Conservation (phyloP, 169 alveolate genomes). For the Plasmodium chabaudi region DNA sequence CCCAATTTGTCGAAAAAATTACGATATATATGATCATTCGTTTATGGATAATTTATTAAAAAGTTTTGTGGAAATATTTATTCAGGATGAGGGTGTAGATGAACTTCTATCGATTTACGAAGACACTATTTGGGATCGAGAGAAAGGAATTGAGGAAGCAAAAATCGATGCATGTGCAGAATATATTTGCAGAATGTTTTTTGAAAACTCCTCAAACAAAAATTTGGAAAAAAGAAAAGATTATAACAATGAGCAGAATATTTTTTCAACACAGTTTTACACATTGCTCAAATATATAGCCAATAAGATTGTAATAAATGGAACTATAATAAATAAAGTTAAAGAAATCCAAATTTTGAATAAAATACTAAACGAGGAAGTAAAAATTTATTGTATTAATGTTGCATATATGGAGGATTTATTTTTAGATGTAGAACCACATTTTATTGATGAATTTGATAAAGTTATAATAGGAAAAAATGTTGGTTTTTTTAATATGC, state of each 20-base stretch:
- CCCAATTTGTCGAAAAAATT: background rate
- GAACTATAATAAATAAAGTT: slow-evolving; percentile 30
- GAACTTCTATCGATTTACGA: slow-evolving; percentile 24
- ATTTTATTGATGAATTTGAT: slow-evolving; percentile 59
- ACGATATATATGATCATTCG: slow-evolving; percentile 11
- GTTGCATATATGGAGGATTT: slow-evolving; percentile 25
- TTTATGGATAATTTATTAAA: slow-evolving; percentile 19
- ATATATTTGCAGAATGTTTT: slow-evolving; percentile 24
- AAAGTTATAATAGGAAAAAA: slow-evolving; percentile 43
- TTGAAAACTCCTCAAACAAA: background rate
- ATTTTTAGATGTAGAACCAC: slow-evolving; percentile 42
- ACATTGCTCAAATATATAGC: slow-evolving; percentile 17
- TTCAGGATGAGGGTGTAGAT: slow-evolving; percentile 40
- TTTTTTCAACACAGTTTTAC: background rate
- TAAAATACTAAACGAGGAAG: slow-evolving; percentile 48
- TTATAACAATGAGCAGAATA: background rate
- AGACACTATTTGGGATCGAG: slow-evolving; percentile 7
- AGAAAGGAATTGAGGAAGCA: background rate
- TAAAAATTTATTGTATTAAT: slow-evolving; percentile 51
- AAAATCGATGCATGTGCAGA: slow-evolving; percentile 24
- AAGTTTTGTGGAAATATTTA: slow-evolving; percentile 25
- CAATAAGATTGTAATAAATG: slow-evolving; percentile 31
- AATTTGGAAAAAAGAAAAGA: background rate
- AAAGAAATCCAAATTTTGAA: slow-evolving; percentile 34
- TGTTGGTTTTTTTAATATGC: slow-evolving; percentile 37